A percentile compares a stretch with the other conserved stretches of the same genome.
phyloP scores from a whole-genome alignment of 2,329 filamentous ascomycete genomes.

The Tetracladium maxilliforme region DNA sequence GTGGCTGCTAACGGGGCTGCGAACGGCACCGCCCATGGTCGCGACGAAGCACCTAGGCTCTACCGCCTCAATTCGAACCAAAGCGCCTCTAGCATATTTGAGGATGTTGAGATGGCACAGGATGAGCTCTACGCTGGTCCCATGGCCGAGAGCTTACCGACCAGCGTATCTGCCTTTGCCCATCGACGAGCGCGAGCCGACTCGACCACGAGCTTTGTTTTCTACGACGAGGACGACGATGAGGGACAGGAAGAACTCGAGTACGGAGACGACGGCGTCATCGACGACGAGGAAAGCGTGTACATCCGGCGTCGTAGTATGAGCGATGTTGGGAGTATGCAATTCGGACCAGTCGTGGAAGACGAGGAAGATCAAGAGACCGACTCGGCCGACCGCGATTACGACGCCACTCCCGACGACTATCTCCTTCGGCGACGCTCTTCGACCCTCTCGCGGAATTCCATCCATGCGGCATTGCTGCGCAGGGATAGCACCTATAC shows the following conservation, averaged over 20 bases:
- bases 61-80: conserved; percentile 57
- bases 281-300: conserved; percentile 24
- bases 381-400: conserved; percentile 12
- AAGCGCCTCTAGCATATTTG: conserved; percentile 69
- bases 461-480: conserved; percentile 49
- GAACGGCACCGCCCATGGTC: not conserved
- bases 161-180: conserved; percentile 80
- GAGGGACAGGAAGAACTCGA: conserved; percentile 27
- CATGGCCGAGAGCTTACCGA: conserved; percentile 89
- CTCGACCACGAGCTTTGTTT: conserved; percentile 80
- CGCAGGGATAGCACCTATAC: conserved; percentile 58
- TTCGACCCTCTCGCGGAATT: conserved; percentile 41
- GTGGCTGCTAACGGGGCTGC: too few relatives aligned
- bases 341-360: conserved; percentile 10
- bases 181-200: conserved; percentile 71
- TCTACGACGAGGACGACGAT: conserved; percentile 60
- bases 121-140: conserved; percentile 81
- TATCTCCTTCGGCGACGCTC: conserved; percentile 37
- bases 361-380: conserved; percentile 18
- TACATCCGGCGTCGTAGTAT: too few relatives aligned
- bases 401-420: conserved; percentile 11
- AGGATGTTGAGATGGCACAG: conserved; percentile 97
- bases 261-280: conserved; percentile 19
- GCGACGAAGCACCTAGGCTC: conserved; percentile 15
- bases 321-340: too few relatives aligned